Evolutionary conservation across 306 rosid species (phyloP), one percentile per base, ranked within the genome.

Genomic region (Benincasa hispida): DNA sequence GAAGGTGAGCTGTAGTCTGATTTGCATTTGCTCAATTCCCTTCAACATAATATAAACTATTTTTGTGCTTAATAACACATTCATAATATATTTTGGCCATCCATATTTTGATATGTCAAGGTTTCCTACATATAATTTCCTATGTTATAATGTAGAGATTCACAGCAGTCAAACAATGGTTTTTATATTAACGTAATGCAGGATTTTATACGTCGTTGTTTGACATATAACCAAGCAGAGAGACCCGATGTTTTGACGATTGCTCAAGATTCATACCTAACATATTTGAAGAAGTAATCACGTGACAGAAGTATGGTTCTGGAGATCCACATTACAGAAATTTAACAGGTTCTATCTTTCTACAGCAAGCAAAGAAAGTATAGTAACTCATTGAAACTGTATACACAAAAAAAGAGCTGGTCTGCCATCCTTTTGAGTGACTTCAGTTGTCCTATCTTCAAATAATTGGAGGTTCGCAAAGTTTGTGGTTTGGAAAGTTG

Each of bases 231-330:
- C 85, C 99, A 95, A 91, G 86, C 78, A 3, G 99, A 95, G 65
- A 91, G 99, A 79, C 97, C 99, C 14, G 99, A 95, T 80, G 99
- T 95, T 18, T 82, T 92, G 75, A 84, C 87, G 21, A 78, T 92
- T 84, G 92, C 98, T 32, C 99, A 89, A 88, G 99, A 95, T 82
- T 90, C 93, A 39, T 95, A 92, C 86, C 98, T 92, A 80, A 82
- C 87, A 5, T 92, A 88, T 84, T 70, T 87, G 19, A 95, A 95
- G 86, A 95, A 88, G 89, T 89, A 67, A 77, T 63, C 76, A 62
- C 62, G 56, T 65, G 78, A 28, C 51, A 47, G 14, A 42, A 28
- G 65, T 32, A 34, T 34, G 77, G 13, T 14, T 30, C 74, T 30
- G 59, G 77, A 61, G 8, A 55, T 74, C 39, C 68, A 41, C 69